A percentile compares a stretch with the other conserved stretches of the same genome.
Evolutionary conservation across 2,329 filamentous ascomycete genomes (phyloP).

Genomic region (Penicillium freii): DNA sequence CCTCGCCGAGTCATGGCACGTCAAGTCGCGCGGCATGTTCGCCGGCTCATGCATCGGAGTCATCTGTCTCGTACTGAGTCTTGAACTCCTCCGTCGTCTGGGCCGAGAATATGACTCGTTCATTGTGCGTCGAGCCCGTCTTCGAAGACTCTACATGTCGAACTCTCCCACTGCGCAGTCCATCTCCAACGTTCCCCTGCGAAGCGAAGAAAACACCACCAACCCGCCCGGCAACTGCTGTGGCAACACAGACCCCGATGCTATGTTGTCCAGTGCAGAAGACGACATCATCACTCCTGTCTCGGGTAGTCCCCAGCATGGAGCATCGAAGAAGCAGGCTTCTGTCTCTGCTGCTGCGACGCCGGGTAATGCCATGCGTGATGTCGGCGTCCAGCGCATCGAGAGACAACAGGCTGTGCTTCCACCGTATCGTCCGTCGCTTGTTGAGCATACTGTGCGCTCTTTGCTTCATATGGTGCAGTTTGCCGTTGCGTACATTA

Average conservation of each 20-base stretch:
- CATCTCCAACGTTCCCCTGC: not conserved
- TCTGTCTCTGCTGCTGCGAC: not conserved
- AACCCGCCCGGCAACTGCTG: not conserved
- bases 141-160: constrained; percentile 22
- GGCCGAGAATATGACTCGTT: constrained; percentile 71
- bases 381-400: not conserved
- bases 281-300: not conserved
- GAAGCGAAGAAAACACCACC: not conserved
- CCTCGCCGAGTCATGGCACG: constrained; percentile 66
- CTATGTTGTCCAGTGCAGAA: not conserved
- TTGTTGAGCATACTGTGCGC: constrained; percentile 65
- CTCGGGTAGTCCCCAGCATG: not conserved
- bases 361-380: not conserved
- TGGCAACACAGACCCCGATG: not conserved
- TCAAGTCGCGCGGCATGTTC: constrained; percentile 69
- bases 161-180: not conserved
- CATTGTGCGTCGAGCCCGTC: constrained; percentile 55
- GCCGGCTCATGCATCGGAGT: constrained; percentile 78
- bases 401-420: not conserved
- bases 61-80: constrained; percentile 67
- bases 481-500: constrained; percentile 72
- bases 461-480: constrained; percentile 67
- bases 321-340: not conserved
- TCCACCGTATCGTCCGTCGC: constrained; percentile 53
- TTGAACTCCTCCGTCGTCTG: constrained; percentile 70